Evolutionary conservation across 164 flowering plant species (phyloP).

Genomic region (Liriodendron chinense): DNA sequence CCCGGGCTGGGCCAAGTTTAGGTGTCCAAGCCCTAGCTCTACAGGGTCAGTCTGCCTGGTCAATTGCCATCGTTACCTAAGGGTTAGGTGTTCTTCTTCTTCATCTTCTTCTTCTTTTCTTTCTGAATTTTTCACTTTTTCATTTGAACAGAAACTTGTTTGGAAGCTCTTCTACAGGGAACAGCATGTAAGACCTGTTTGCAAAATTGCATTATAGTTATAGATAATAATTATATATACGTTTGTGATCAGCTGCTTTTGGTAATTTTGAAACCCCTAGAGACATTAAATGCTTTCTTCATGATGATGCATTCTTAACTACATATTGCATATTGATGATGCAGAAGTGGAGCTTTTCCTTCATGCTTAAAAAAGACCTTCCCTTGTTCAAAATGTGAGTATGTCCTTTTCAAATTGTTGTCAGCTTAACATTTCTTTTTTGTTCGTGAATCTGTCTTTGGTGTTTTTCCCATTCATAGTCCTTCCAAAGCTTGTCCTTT

Average conservation of each 20-base stretch:
- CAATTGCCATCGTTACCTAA: too few relatives aligned
- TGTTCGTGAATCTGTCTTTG: too few relatives aligned
- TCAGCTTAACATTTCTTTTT: too few relatives aligned
- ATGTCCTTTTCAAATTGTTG: too few relatives aligned
- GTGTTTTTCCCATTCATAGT: too few relatives aligned
- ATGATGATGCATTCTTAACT: background rate
- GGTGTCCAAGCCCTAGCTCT: too few relatives aligned
- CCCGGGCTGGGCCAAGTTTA: too few relatives aligned
- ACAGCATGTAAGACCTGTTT: background rate
- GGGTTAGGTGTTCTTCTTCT: too few relatives aligned
- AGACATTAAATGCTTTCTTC: background rate
- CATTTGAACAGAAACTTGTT: conserved; percentile 47
- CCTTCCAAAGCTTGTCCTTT: too few relatives aligned
- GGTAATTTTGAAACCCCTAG: background rate
- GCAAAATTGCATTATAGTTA: background rate
- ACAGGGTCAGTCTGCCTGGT: too few relatives aligned
- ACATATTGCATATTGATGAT: background rate
- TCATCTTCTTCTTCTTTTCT: too few relatives aligned
- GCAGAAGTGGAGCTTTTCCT: conserved; percentile 29
- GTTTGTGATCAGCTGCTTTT: background rate
- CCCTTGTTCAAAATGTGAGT: conserved; percentile 58
- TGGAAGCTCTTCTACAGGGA: conserved; percentile 19
- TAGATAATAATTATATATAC: background rate
- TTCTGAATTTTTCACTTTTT: background rate
- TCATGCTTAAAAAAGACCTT: conserved; percentile 38